Evolutionary conservation across 2,329 filamentous ascomycete genomes (phyloP), one percentile per base, ranked within the genome.

Genomic region (Emmonsiellopsis sp.): DNA sequence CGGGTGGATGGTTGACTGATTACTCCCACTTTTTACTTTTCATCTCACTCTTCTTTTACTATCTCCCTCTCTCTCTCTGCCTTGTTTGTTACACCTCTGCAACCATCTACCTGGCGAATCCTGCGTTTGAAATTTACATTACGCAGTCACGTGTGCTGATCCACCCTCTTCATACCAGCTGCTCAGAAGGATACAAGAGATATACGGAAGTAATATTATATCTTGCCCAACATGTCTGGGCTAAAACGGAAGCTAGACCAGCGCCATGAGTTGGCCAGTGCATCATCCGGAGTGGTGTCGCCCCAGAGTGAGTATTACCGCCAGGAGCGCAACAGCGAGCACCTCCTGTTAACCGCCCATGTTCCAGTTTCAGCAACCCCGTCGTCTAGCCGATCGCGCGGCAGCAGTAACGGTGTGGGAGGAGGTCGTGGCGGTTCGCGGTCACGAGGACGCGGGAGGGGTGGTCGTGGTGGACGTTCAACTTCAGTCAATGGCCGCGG

Each of bases 181-280:
- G 20, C 20, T 26, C 20, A 5, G 20, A 26, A 26, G 20, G 20
- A 26, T 5, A 26, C 20, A 26, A 8, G 7, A 40, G 35, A 2
- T 13, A 37, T 7, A 38, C 15, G 20, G 32, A 26, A 26, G 3
- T 13, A 20, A 48, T 16, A 37, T 10, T 13, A 31, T 8, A 16
- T 48, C 32, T n/a, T 37, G 16, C 10, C 31, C 50, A 42, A 16
- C 16, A 51, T 51, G 50, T 34, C 50, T 13, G 41, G 50, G 26
- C 37, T 51, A 32, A 51, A 51, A 31, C 50, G 50, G 26, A 51
- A 51, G 40, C 11, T 51, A 26, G 50, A 51, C 50, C 45, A 26
- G 15, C 32, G 10, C 20, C 34, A 48, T 30, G 45, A 48, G 32
- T 37, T 38, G 45, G 45, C n/a, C 32, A 48, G 45, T 26, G 45